Evolutionary conservation across 768 basidiomycete genomes (phyloP).

Genomic region (Hirschioporus abietinus): DNA sequence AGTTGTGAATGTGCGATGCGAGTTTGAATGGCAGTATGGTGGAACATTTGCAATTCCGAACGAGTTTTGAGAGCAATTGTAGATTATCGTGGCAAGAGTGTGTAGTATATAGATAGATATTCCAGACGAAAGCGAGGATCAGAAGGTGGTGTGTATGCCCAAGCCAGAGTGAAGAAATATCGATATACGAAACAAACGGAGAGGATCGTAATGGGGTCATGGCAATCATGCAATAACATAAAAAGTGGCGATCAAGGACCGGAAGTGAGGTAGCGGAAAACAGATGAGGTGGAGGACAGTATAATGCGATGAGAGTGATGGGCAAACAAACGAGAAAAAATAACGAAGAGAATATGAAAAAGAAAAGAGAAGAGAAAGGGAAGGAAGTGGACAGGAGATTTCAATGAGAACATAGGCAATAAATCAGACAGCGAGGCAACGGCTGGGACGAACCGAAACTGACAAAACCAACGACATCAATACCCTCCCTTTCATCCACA

Average conservation of each 20-base stretch:
- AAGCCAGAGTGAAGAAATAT: neutral
- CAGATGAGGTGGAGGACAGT: neutral
- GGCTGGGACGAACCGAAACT: neutral
- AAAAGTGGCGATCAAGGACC: neutral
- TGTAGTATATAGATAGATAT: neutral
- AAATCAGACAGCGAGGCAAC: conserved; percentile 1
- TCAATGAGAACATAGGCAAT: neutral
- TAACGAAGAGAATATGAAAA: neutral
- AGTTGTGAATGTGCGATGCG: no score
- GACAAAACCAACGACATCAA: neutral
- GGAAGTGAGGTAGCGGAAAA: neutral
- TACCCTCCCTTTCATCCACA: neutral
- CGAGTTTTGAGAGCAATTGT: neutral
- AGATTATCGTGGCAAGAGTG: neutral
- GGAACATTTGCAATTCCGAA: no score
- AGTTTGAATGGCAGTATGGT: no score
- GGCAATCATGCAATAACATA: neutral
- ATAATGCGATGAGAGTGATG: neutral
- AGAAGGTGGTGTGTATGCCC: neutral
- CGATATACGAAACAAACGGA: neutral
- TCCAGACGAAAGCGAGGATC: neutral
- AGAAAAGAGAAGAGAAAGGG: neutral
- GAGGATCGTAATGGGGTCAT: neutral
- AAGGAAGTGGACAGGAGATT: neutral
- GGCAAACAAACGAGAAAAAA: neutral